These are phyloP conservation scores for Colletotrichum zoysiae DNA, from an alignment of 2,329 filamentous ascomycete species.

Conservation along the genomic window DNA sequence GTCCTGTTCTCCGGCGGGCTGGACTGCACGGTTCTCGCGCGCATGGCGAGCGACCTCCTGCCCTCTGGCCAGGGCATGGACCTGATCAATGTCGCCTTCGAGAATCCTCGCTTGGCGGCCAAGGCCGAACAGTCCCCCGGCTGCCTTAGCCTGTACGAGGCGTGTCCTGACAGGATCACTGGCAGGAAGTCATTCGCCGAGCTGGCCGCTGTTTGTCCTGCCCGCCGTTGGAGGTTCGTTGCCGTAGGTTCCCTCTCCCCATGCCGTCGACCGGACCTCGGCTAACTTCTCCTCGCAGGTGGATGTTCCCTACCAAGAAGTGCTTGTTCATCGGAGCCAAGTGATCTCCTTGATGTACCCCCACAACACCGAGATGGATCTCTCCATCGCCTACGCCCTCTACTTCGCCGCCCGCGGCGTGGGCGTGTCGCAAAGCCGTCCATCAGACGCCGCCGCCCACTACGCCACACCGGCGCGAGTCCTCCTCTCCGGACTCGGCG, in stretches of 20 bases:
- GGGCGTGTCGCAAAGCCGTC: conserved; percentile 60
- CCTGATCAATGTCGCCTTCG: conserved; percentile 94
- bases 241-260: conserved; percentile 60
- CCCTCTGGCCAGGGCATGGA: conserved; percentile 79
- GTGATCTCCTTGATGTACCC: conserved; percentile 87
- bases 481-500: conserved; percentile 90
- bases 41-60: conserved; percentile 82
- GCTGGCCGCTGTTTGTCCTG: conserved; percentile 75
- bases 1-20: conserved; percentile 94
- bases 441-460: conserved; percentile 45
- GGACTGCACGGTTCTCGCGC: conserved; percentile 90
- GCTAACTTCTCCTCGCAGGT: conserved; percentile 59
- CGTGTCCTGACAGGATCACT: conserved; percentile 91
- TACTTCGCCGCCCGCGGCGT: conserved; percentile 90
- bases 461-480: conserved; percentile 83
- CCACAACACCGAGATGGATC: conserved; percentile 98
- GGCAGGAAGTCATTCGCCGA: conserved; percentile 85
- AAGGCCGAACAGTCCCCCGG: conserved; percentile 50
- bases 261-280: conserved; percentile 17
- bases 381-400: conserved; percentile 93
- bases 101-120: conserved; percentile 84
- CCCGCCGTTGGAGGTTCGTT: conserved; percentile 84
- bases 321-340: conserved; percentile 73
- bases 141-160: conserved; percentile 72
- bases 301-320: conserved; percentile 85